Evolutionary conservation across 768 basidiomycete species (phyloP), one percentile per base, ranked within the genome.

Genomic region (Tephrocybe sp.): DNA sequence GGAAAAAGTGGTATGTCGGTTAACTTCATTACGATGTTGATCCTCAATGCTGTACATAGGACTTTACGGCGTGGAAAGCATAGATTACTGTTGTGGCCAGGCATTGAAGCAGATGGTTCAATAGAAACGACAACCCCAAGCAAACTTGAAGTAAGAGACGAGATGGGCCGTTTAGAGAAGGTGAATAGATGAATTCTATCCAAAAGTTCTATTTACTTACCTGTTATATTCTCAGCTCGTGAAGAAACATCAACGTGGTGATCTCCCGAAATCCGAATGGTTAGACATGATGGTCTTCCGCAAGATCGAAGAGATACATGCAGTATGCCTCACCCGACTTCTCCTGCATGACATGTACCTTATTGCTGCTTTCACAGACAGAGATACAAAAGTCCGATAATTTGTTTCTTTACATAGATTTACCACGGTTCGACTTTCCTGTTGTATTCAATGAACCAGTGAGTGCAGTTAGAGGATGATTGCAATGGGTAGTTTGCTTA

Each of bases 381-480:
- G 94, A 97, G 67, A 84, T 92, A 0, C 84, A 84, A 56, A 94
- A 93, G 65, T 95, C 94, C 1, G 84, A 94, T 50, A 90, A 92
- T 59, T 74, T 98, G n/a, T 98, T 91, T 65, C 78, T 98, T 10
- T 98, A 98, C 66, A 85, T 98, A 37, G 97, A 98, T 70, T 65
- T 98, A 21, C 97, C 94, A 1, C 82, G 92, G 29, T 99, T 98
- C 62, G 95, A 98, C 63, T 97, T 97, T 63, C 97, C 97, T 0
- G 88, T 99, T 16, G 86, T 98, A 47, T 99, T 89, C 65, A 91
- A 87, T 55, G 95, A 99, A 70, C 82, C 88, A 8, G 91, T 88
- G 34, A 57, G 84, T 72, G n/a, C n/a, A n/a, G n/a, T n/a, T n/a
- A n/a, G n/a, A n/a, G n/a, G n/a, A n/a, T n/a, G n/a, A n/a, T n/a